A percentile compares a stretch with the other conserved stretches of the same genome.
These are phyloP conservation scores for Conringia planisiliqua DNA, from an alignment of 345 rosid genomes.

Conservation along the genomic window DNA sequence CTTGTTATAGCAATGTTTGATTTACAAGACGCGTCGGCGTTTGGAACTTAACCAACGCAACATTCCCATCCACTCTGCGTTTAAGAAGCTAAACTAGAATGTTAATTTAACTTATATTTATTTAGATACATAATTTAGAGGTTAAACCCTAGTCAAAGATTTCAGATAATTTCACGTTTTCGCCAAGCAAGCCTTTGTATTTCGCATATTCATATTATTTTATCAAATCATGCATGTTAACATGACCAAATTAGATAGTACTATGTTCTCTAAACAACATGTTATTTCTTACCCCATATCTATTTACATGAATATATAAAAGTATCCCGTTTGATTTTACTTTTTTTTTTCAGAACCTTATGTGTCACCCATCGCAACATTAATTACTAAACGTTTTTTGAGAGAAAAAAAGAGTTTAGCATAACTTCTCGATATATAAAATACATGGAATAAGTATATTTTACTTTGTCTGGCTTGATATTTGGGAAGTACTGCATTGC, in stretches of 20 bases:
- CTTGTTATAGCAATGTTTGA: neutral
- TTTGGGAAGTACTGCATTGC: neutral
- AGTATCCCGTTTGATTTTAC: neutral
- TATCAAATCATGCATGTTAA: neutral
- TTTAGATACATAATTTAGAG: neutral
- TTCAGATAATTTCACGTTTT: neutral
- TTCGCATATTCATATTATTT: neutral
- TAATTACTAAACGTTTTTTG: neutral
- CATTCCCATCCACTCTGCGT: neutral
- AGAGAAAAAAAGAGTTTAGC: neutral
- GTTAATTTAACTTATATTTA: neutral
- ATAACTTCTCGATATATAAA: neutral
- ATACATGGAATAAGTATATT: neutral
- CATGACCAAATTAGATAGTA: neutral
- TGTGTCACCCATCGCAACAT: neutral
- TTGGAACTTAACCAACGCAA: neutral
- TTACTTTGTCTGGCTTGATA: neutral
- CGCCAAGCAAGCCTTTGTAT: neutral
- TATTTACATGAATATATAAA: neutral
- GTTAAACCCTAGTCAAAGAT: neutral
- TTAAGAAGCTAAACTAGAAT: neutral
- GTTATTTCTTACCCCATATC: neutral
- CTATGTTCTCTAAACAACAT: neutral
- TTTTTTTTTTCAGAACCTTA: neutral
- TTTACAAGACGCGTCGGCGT: conserved; percentile 11